phyloP scores from a whole-genome alignment of 306 rosid genomes.

The Inga laurina region DNA sequence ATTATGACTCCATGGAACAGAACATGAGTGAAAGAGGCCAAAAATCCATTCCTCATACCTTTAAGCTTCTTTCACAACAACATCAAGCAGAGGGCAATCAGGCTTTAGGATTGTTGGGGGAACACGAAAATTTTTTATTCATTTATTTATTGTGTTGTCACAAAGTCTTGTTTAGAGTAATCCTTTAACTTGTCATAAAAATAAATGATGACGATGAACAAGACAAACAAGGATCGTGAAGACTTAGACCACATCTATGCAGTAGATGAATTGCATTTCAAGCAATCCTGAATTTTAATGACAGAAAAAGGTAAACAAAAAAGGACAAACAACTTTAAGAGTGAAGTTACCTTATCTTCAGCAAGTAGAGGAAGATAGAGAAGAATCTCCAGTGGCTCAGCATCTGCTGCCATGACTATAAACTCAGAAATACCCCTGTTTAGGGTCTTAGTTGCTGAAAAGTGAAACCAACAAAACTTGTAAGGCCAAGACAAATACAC shows the following conservation, averaged over 20 bases:
- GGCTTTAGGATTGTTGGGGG: too few species aligned
- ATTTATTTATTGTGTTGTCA: too few species aligned
- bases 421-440: conserved; percentile 90
- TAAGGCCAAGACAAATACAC: not conserved
- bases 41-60: not conserved
- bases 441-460: conserved; percentile 82
- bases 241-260: not conserved
- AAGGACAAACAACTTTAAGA: not conserved
- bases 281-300: too few species aligned
- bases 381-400: conserved; percentile 90
- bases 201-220: not conserved
- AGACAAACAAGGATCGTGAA: not conserved
- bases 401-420: conserved; percentile 81
- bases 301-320: not conserved
- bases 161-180: too few species aligned
- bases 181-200: not conserved
- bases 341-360: conserved; percentile 69
- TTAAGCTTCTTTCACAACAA: not conserved
- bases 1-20: not conserved
- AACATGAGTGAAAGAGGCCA: not conserved
- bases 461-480: not conserved
- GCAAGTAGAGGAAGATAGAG: conserved; percentile 86
- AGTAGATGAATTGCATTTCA: not conserved
- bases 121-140: too few species aligned
- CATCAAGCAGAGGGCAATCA: too few species aligned